phyloP scores from a whole-genome alignment of 768 basidiomycete species.

The Tylopilus sp. region DNA sequence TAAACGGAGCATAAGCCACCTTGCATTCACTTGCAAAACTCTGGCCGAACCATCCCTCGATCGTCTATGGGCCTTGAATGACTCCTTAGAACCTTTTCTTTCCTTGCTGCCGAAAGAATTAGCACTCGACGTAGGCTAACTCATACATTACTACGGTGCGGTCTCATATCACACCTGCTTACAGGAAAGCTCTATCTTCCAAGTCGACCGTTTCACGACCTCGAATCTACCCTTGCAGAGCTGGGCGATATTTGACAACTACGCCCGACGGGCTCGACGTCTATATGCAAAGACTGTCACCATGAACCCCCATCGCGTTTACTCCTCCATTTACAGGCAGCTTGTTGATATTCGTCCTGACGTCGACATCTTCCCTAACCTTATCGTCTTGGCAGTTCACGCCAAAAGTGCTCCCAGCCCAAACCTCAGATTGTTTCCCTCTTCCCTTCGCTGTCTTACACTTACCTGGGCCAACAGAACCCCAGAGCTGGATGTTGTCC shows the following conservation, averaged over 20 bases:
- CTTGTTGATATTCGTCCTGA: constrained; percentile 21
- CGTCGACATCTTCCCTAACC: constrained; percentile 24
- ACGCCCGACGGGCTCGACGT: constrained; percentile 18
- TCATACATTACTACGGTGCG: neutral
- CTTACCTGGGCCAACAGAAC: constrained; percentile 21
- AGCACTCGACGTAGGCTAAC: constrained; percentile 17
- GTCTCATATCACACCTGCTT: constrained; percentile 5
- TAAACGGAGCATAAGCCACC: constrained; percentile 13
- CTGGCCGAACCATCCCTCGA: constrained; percentile 20
- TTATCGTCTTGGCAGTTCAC: constrained; percentile 13
- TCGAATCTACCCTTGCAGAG: constrained; percentile 9
- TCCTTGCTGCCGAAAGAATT: constrained; percentile 20
- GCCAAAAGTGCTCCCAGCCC: constrained; percentile 9
- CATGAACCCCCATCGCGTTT: constrained; percentile 22
- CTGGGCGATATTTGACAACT: constrained; percentile 23
- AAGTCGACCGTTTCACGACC: constrained; percentile 4
- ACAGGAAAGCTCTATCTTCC: constrained; percentile 20
- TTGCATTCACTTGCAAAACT: constrained; percentile 21
- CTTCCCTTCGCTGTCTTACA: constrained; percentile 20
- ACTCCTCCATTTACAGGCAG: constrained; percentile 27
- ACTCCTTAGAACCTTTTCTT: constrained; percentile 25
- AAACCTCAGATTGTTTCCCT: constrained; percentile 20
- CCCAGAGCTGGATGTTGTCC: constrained; percentile 12
- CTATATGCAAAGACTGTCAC: constrained; percentile 27
- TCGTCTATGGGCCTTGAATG: constrained; percentile 22